These are phyloP conservation scores for Coniochaeta sp. DNA, from an alignment of 2,329 filamentous ascomycete species.

Conservation along the genomic window DNA sequence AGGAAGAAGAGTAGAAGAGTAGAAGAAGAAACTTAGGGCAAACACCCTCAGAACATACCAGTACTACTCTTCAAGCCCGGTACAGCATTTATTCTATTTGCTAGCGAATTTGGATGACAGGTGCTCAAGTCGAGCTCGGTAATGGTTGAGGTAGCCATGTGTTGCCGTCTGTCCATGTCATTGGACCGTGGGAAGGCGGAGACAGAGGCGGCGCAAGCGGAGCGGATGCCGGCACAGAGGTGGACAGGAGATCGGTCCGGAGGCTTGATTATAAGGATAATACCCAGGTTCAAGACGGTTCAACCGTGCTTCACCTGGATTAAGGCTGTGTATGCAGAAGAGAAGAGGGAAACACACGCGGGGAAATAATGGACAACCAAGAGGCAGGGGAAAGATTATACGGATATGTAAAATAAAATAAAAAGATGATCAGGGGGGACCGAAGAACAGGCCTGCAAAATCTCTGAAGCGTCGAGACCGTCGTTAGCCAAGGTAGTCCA, in stretches of 20 bases:
- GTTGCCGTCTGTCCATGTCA: constrained; percentile 25
- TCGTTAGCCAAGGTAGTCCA: too few relatives aligned
- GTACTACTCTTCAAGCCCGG: constrained; percentile 53
- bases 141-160: constrained; percentile 27
- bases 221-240: background rate
- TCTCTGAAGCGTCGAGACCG: background rate
- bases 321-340: background rate
- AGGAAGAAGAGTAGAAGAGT: background rate
- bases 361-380: background rate
- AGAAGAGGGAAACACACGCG: background rate
- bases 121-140: constrained; percentile 44
- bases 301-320: background rate
- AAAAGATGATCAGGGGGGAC: background rate
- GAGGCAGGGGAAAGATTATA: background rate
- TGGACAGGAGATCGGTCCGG: background rate
- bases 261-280: background rate
- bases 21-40: background rate
- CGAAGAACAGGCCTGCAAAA: background rate
- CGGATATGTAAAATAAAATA: too few relatives aligned
- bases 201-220: background rate
- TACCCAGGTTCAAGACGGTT: background rate
- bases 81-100: constrained; percentile 47
- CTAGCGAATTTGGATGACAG: constrained; percentile 39
- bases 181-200: constrained; percentile 12
- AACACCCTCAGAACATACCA: constrained; percentile 35